A percentile compares a stretch with the other conserved stretches of the same genome.
Evolutionary conservation across 2,329 filamentous ascomycete species (phyloP).

Genomic region (Penicillium sp.): DNA sequence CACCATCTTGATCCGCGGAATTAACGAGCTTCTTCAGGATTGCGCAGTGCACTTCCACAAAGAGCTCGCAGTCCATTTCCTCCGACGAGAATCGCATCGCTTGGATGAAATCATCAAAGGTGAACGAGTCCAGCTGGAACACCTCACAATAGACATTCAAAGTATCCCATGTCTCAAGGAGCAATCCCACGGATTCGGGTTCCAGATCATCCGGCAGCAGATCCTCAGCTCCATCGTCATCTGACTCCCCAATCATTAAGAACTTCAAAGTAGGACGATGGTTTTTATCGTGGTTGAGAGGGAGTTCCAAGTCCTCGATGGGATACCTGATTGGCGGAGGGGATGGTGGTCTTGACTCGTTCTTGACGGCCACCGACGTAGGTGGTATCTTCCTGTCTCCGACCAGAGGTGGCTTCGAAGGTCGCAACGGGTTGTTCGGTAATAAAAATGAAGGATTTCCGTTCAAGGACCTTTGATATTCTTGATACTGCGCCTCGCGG

Average conservation of each 20-base stretch:
- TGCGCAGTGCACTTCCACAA: constrained; percentile 86
- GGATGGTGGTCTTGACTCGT: constrained; percentile 54
- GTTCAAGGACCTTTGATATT: constrained; percentile 45
- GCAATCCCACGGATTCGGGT: constrained; percentile 76
- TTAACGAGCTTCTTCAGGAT: constrained; percentile 81
- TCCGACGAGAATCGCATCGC: constrained; percentile 72
- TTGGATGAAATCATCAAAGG: constrained; percentile 91
- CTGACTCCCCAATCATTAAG: constrained; percentile 60
- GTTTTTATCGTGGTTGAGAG: constrained; percentile 56
- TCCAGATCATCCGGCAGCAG: constrained; percentile 51
- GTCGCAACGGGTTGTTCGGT: constrained; percentile 28
- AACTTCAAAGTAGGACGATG: constrained; percentile 73
- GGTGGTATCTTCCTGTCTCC: constrained; percentile 32
- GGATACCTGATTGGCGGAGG: constrained; percentile 85
- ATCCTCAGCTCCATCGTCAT: constrained; percentile 45
- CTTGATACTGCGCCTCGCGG: constrained; percentile 44
- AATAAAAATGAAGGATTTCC: constrained; percentile 41
- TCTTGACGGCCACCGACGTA: constrained; percentile 41
- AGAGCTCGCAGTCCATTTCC: constrained; percentile 71
- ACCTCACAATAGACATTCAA: constrained; percentile 97
- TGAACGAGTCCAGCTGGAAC: constrained; percentile 91
- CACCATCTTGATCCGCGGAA: constrained; percentile 64
- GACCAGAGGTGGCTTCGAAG: constrained; percentile 28
- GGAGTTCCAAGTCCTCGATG: constrained; percentile 84
- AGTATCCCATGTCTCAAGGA: constrained; percentile 93